Evolutionary conservation across 176 grass and related monocot species (phyloP), one percentile per base, ranked within the genome.

Genomic region (Dactylis glomerata): DNA sequence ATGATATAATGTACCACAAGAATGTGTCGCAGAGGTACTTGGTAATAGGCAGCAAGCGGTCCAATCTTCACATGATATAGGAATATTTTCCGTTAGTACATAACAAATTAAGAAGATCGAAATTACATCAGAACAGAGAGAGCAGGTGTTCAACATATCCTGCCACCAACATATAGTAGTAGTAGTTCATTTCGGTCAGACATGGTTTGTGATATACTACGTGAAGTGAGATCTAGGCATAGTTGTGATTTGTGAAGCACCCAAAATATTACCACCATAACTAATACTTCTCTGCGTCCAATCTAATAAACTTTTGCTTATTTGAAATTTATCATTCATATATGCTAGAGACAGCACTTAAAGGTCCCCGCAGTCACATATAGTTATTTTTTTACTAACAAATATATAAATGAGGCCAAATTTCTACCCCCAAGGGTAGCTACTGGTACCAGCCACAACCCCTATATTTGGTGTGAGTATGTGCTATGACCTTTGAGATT

Each of bases 1-100:
- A 59, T 87, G 66, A 80, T 77, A 81, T 87, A 55, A 47, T 57
- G 41, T 91, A 92, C 89, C 91, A 94, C 56, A 62, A 97, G 92
- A 78, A 97, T 97, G 81, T 97, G 91, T 79, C 93, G 79, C 64
- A 98, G 59, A 1, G 96, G 96, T 75, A 98, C 89, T 92, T 98
- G 91, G 76, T 98, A 98, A 85, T 98, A 95, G 49, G 93, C 91
- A 75, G 96, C 91, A 90, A 98, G 91, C 1, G 89, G 83, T 63
- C 87, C 87, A 51, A 95, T 81, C 94, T 93, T 82, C 81, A 91
- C 23, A 84, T 52, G 15, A 63, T 11, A 84, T 78, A 76, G 59
- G 32, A 44, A 49, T 31, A 1, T 74, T 64, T 75, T 85, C 52
- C 13, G n/a, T 77, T 32, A 85, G 59, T 57, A 78, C 62, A 78